Evolutionary conservation across 2,329 filamentous ascomycete genomes (phyloP).

Genomic region (Diplodia scrobiculata): DNA sequence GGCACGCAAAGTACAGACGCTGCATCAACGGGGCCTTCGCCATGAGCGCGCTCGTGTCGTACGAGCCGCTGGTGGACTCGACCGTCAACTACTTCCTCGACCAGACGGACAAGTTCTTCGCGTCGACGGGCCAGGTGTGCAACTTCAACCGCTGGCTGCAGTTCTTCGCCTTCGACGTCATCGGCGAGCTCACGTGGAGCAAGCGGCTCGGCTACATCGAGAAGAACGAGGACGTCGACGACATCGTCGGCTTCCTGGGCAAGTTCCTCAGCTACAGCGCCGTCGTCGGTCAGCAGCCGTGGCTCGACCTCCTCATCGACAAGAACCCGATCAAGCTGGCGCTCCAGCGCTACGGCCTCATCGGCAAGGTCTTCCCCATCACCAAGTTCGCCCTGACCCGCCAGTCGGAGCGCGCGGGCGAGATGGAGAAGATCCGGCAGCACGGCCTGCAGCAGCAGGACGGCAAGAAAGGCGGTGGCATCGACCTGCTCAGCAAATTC

Average conservation of each 20-base stretch:
- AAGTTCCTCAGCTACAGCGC: constrained; percentile 71
- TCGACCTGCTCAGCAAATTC: constrained; percentile 71
- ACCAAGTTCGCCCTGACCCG: constrained; percentile 70
- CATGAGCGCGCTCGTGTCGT: constrained; percentile 75
- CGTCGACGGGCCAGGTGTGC: constrained; percentile 51
- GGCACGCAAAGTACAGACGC: constrained; percentile 73
- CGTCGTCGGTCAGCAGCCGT: constrained; percentile 74
- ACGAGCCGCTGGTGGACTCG: constrained; percentile 78
- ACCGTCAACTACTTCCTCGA: constrained; percentile 70
- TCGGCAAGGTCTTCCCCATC: constrained; percentile 70
- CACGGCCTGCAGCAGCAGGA: constrained; percentile 40
- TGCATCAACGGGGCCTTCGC: constrained; percentile 76
- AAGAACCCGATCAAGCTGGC: constrained; percentile 75
- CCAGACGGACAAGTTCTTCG: constrained; percentile 50
- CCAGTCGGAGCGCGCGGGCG: constrained; percentile 64
- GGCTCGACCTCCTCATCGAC: constrained; percentile 67
- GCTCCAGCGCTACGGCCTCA: constrained; percentile 66
- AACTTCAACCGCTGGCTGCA: constrained; percentile 74
- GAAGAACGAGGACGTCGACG: constrained; percentile 72
- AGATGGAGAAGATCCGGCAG: constrained; percentile 53
- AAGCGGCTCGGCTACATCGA: constrained; percentile 76
- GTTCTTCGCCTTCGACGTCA: constrained; percentile 80
- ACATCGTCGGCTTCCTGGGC: constrained; percentile 67
- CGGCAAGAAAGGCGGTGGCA: constrained; percentile 39
- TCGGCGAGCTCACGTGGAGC: constrained; percentile 74